phyloP scores from a whole-genome alignment of 2,329 filamentous ascomycete species.

The Xylariaceae sp. region DNA sequence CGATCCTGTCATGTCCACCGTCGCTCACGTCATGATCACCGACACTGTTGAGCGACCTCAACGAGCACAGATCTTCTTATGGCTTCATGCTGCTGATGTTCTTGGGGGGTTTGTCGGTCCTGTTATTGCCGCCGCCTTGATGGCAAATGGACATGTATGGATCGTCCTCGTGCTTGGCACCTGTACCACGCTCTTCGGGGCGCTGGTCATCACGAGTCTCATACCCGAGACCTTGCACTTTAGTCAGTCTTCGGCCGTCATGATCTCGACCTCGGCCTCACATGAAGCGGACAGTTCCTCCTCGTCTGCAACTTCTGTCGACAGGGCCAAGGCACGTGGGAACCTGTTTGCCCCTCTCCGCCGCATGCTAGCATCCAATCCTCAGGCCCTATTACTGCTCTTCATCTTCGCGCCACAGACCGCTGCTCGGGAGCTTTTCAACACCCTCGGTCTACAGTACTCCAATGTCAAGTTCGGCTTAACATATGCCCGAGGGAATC shows the following conservation, averaged over 20 bases:
- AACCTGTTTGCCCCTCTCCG: background rate
- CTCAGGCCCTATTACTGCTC: background rate
- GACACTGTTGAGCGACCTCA: constrained; percentile 1
- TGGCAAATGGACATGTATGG: constrained; percentile 9
- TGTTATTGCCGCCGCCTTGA: constrained; percentile 6
- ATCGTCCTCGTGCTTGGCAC: constrained; percentile 4
- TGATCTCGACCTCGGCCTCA: background rate
- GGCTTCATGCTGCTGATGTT: constrained; percentile 6
- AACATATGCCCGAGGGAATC: background rate
- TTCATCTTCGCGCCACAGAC: constrained; percentile 1
- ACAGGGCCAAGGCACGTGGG: background rate
- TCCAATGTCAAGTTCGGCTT: constrained; percentile 1
- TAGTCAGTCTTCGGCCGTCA: background rate
- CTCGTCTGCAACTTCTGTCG: background rate
- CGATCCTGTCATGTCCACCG: constrained; percentile 7
- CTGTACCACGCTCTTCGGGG: background rate
- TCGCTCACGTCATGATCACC: constrained; percentile 8
- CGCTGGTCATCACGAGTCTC: constrained; percentile 1
- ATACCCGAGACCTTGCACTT: constrained; percentile 2
- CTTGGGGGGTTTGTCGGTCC: constrained; percentile 7
- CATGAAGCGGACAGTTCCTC: background rate
- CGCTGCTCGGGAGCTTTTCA: constrained; percentile 3
- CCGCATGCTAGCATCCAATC: background rate
- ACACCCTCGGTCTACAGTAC: constrained; percentile 2
- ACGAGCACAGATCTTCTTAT: constrained; percentile 11